Evolutionary conservation across 495 filamentous ascomycete genomes (phyloP).

Genomic region (Pseudomonodictys pantanalensis): DNA sequence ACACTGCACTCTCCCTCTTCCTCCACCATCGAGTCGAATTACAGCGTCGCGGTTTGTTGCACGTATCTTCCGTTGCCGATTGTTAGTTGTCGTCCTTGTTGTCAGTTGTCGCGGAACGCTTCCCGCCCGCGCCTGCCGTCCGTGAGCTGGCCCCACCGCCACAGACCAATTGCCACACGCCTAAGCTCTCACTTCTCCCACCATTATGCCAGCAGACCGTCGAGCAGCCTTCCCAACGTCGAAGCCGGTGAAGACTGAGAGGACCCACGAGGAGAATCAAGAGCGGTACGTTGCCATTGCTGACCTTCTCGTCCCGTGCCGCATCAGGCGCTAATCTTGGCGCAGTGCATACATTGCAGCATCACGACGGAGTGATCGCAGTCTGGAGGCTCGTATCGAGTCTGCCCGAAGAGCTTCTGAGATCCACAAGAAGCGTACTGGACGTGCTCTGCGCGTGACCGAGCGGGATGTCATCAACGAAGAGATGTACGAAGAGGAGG

Average conservation of each 20-base stretch:
- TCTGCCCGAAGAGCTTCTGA: constrained; percentile 85
- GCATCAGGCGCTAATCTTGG: constrained; percentile 5
- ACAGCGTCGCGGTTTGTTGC: background rate
- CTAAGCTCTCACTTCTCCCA: background rate
- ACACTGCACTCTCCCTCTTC: background rate
- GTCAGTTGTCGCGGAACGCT: background rate
- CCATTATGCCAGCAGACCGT: constrained; percentile 31
- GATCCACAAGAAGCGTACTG: constrained; percentile 86
- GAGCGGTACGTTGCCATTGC: constrained; percentile 59
- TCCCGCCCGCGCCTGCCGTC: background rate
- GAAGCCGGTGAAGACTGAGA: constrained; percentile 60
- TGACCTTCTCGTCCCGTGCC: background rate
- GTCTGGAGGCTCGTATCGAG: constrained; percentile 83
- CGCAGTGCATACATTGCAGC: constrained; percentile 87
- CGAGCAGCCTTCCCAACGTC: constrained; percentile 41
- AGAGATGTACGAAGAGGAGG: constrained; percentile 97
- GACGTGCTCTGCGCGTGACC: constrained; percentile 76
- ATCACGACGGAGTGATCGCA: constrained; percentile 84
- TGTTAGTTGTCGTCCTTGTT: background rate
- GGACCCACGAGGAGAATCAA: constrained; percentile 86
- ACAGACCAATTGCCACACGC: constrained; percentile 6
- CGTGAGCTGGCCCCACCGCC: background rate
- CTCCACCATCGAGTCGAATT: background rate
- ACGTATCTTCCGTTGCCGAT: background rate
- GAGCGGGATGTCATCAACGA: constrained; percentile 87